phyloP scores from a whole-genome alignment of 208 protist genomes.

The Trypanosoma cruzi region DNA sequence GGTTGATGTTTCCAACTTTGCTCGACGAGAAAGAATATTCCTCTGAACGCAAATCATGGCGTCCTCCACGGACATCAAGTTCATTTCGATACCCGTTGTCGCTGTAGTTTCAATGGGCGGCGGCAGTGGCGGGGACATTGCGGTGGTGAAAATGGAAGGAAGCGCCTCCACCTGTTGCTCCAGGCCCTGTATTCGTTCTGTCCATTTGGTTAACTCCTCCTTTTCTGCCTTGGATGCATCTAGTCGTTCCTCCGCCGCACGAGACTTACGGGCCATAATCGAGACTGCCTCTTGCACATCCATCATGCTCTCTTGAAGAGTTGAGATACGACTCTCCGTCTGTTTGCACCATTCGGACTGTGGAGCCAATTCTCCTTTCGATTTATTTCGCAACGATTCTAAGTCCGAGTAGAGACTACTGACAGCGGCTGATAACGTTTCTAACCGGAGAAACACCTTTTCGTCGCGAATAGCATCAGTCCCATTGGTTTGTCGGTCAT shows the following conservation, averaged over 20 bases:
- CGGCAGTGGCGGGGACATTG: neutral
- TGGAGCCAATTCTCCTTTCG: neutral
- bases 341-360: neutral
- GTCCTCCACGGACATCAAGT: constrained; percentile 26
- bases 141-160: neutral
- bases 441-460: constrained; percentile 5
- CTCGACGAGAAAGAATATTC: neutral
- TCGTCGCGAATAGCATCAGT: neutral
- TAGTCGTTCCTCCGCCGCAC: constrained; percentile 11
- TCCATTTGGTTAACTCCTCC: neutral
- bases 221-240: constrained; percentile 19
- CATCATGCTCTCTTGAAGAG: constrained; percentile 8
- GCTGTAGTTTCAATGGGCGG: neutral
- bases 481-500: neutral
- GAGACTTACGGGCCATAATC: constrained; percentile 21
- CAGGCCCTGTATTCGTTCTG: constrained; percentile 5
- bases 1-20: neutral
- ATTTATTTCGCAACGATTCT: constrained; percentile 1
- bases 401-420: constrained; percentile 15
- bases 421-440: constrained; percentile 17
- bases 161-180: constrained; percentile 18
- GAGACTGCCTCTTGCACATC: constrained; percentile 24
- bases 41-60: constrained; percentile 21
- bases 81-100: neutral
- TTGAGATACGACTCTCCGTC: constrained; percentile 8